Percentiles rank a stretch among this genome's conserved stretches.
These are phyloP conservation scores for Chytriomyces sp. DNA, from an alignment of 192 early-diverging fungal species.

Conservation along the genomic window DNA sequence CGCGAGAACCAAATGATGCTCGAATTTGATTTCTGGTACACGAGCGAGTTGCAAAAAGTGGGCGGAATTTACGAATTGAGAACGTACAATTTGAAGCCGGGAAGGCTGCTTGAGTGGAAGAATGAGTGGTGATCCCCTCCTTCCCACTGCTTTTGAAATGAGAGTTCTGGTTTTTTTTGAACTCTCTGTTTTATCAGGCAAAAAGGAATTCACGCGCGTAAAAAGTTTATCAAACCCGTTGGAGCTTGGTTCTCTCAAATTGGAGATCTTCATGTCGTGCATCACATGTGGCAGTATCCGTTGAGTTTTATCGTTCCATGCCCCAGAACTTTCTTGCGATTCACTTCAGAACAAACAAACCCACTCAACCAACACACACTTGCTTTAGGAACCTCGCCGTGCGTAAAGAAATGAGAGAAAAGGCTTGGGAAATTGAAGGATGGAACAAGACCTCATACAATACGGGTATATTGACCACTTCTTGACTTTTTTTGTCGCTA, in stretches of 20 bases:
- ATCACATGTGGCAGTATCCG: constrained; percentile 93
- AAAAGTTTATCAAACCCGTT: constrained; percentile 87
- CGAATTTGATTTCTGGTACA: constrained; percentile 89
- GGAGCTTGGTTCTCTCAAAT: constrained; percentile 97
- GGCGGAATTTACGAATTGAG: constrained; percentile 92
- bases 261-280: constrained; percentile 84
- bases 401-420: constrained; percentile 88
- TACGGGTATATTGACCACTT: constrained; percentile 71
- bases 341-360: background rate
- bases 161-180: background rate
- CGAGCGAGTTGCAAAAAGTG: constrained; percentile 67
- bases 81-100: constrained; percentile 86
- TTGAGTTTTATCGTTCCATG: constrained; percentile 42
- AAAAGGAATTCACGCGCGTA: constrained; percentile 83
- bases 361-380: background rate
- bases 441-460: constrained; percentile 92
- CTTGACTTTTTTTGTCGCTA: background rate
- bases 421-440: constrained; percentile 91
- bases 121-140: constrained; percentile 85
- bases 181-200: constrained; percentile 53
- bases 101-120: constrained; percentile 91
- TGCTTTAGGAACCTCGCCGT: constrained; percentile 74
- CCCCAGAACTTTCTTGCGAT: background rate
- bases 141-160: too few species aligned
- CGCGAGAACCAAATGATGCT: constrained; percentile 86